These are phyloP conservation scores for Danielia oregonensis DNA, from an alignment of 805 yeast species.

Conservation along the genomic window DNA sequence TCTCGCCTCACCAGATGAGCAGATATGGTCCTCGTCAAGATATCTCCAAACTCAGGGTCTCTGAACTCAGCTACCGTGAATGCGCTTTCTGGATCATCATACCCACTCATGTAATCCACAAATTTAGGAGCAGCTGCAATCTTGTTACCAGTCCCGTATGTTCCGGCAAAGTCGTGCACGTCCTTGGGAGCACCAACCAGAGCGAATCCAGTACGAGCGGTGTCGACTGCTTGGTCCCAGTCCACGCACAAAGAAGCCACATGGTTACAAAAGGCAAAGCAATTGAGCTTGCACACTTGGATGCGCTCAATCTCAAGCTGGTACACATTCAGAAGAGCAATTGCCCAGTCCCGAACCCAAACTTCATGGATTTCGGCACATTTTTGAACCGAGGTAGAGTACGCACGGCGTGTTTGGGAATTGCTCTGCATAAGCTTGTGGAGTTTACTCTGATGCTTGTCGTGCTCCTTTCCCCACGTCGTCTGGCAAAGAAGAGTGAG, in stretches of 20 bases:
- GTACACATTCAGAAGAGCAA: constrained; percentile 59
- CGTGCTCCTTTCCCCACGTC: constrained; percentile 71
- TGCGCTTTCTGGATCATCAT: constrained; percentile 21
- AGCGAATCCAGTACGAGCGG: constrained; percentile 63
- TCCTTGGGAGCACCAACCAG: constrained; percentile 62
- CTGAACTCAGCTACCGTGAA: constrained; percentile 26
- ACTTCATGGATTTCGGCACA: constrained; percentile 55
- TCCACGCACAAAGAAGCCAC: constrained; percentile 73
- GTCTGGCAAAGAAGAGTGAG: constrained; percentile 60
- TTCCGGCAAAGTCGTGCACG: constrained; percentile 48
- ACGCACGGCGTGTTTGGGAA: constrained; percentile 47
- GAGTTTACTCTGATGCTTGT: constrained; percentile 53
- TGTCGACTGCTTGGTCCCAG: constrained; percentile 74
- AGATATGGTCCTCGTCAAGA: constrained; percentile 17
- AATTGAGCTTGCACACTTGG: constrained; percentile 60
- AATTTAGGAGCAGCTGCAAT: constrained; percentile 59
- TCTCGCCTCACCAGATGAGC: too few relatives aligned
- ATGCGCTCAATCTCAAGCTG: constrained; percentile 69
- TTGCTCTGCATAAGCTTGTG: constrained; percentile 44
- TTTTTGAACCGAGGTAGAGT: constrained; percentile 50
- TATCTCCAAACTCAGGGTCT: constrained; percentile 29
- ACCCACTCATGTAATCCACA: constrained; percentile 50
- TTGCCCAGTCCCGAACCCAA: constrained; percentile 73
- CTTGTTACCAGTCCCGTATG: constrained; percentile 61
- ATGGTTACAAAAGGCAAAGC: constrained; percentile 77